Evolutionary conservation across 2,329 filamentous ascomycete species (phyloP), one percentile per base, ranked within the genome.

Genomic region (Talaromyces rugulosus): DNA sequence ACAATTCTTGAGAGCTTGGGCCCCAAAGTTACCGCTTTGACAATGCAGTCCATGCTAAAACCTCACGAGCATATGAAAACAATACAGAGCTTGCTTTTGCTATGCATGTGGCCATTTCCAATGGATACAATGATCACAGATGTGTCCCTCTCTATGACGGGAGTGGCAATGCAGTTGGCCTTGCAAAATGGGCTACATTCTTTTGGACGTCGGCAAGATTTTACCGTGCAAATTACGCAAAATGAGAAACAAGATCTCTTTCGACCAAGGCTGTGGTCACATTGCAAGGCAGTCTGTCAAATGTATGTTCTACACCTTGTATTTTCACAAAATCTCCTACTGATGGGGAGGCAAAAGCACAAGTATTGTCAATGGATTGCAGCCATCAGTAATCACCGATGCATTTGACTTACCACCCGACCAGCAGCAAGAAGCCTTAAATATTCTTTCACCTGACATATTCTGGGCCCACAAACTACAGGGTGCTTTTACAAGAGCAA

Each of bases 141-240:
- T 51, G 44, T 51, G 44, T 51, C 44, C 2, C 44, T 51, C 12
- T 18, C 44, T 6, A 16, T 55, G 53, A 34, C 53, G 2, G 53
- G 53, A 8, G 30, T 55, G n/a, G 53, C 53, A 55, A 55, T 34
- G 53, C 53, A 55, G 28, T 16, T 55, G 4, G 53, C 53, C 27
- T n/a, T 55, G 12, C 53, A 55, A 16, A 55, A 55, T 55, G 53
- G 53, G 6, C 5, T 55, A 12, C 53, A 55, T 40, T 55, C 33
- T n/a, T 55, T 55, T 34, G 53, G 53, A 14, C 53, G 53, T n/a
- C 12, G 53, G 53, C 53, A 55, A 34, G 53, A 55, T 55, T 55
- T 55, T 23, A 55, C 33, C 2, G 33, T 31, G 2, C 53, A 55
- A 9, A 55, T 55, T 8, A n/a, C 31, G 11, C 53, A 55, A 18